phyloP scores from a whole-genome alignment of 148 eudicot species.

The Beta vulgaris region DNA sequence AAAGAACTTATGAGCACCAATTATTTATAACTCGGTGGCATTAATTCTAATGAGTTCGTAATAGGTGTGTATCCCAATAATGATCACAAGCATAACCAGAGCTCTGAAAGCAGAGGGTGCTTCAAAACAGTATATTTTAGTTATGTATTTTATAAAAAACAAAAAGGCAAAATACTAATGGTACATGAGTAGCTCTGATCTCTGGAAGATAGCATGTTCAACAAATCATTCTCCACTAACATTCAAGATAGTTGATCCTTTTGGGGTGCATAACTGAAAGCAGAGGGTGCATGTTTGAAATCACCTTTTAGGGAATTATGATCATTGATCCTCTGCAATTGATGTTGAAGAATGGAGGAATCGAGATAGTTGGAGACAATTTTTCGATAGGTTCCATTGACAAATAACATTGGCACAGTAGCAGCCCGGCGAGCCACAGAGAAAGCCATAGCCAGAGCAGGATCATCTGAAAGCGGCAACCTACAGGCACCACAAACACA shows the following conservation, averaged over 20 bases:
- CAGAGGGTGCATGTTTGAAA: no score
- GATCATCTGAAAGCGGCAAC: slow-evolving; percentile 83
- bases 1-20: slow-evolving; percentile 3
- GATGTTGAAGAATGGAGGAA: slow-evolving; percentile 93
- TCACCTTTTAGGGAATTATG: slow-evolving; percentile 81
- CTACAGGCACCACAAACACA: slow-evolving; percentile 41
- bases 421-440: slow-evolving; percentile 91
- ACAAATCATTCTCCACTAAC: neutral
- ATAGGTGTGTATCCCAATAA: neutral
- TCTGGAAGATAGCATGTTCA: neutral
- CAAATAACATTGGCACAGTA: slow-evolving; percentile 84
- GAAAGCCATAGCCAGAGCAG: slow-evolving; percentile 98
- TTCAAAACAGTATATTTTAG: neutral
- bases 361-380: slow-evolving; percentile 84
- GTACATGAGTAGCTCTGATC: slow-evolving; percentile 1
- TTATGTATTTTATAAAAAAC: neutral
- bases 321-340: slow-evolving; percentile 75
- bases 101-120: neutral
- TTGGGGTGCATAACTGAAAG: no score
- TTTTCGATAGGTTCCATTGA: slow-evolving; percentile 85
- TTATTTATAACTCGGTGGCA: neutral
- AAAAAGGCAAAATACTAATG: neutral
- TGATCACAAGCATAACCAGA: neutral
- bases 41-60: neutral
- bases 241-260: no score